Conservation (phyloP, 2,329 filamentous ascomycete species). For the Xylaria sp. region DNA sequence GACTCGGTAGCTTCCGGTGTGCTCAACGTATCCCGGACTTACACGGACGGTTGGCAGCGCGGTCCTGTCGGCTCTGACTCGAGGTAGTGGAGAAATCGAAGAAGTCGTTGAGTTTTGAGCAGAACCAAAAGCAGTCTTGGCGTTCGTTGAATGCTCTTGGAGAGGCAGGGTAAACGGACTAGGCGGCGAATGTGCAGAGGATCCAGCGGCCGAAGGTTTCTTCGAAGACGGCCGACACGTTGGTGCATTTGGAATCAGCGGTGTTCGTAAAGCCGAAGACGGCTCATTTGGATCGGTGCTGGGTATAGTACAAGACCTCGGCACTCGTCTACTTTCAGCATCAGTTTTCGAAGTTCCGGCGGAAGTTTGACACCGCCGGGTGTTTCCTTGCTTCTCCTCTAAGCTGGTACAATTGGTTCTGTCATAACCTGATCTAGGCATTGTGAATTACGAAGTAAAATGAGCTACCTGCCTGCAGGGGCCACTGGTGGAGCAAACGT, state of each 20-base stretch:
- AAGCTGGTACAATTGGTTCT: background rate
- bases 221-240: background rate
- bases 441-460: background rate
- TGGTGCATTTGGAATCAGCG: background rate
- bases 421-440: constrained; percentile 1
- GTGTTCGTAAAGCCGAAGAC: background rate
- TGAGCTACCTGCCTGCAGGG: background rate
- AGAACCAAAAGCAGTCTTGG: background rate
- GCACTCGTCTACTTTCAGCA: background rate
- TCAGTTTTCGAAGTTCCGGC: background rate
- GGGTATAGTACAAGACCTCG: background rate
- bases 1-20: background rate
- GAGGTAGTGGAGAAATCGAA: background rate
- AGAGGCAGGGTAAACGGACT: background rate
- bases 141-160: background rate
- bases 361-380: background rate
- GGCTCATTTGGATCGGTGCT: too few relatives aligned
- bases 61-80: background rate
- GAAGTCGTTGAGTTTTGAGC: background rate
- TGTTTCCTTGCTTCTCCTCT: background rate
- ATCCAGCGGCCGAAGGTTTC: background rate
- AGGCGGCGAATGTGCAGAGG: background rate
- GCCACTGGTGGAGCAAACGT: background rate
- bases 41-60: background rate
- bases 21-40: constrained; percentile 8